Evolutionary conservation across 108 stramenopile species (phyloP).

Genomic region (Cyclotella choctawhatcheeana): DNA sequence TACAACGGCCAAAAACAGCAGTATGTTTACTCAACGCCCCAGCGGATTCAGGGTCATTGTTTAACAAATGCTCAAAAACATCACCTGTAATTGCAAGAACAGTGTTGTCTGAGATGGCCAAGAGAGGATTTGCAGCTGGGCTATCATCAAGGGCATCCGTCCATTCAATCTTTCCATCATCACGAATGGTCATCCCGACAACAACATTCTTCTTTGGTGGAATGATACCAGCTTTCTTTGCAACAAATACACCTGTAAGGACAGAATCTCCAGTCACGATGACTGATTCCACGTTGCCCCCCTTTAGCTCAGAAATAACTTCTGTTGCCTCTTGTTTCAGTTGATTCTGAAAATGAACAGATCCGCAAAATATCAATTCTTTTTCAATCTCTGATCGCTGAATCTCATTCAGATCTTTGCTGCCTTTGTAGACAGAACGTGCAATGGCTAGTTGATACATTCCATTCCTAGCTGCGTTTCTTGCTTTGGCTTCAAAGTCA

Average conservation of each 20-base stretch:
- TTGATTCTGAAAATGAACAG: conserved; percentile 65
- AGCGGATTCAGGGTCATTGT: conserved; percentile 40
- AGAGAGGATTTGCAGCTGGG: conserved; percentile 11
- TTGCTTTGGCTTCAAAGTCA: conserved; percentile 45
- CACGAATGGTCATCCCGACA: conserved; percentile 31
- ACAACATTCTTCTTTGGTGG: conserved; percentile 29
- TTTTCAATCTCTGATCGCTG: conserved; percentile 58
- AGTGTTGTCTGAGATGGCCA: conserved; percentile 13
- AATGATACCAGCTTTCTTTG: conserved; percentile 64
- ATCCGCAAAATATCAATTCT: conserved; percentile 52
- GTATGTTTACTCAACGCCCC: conserved; percentile 33
- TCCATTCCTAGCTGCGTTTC: conserved; percentile 49
- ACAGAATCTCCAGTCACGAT: conserved; percentile 73
- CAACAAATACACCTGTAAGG: conserved; percentile 64
- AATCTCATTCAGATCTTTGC: conserved; percentile 31
- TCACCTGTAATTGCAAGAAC: conserved; percentile 66
- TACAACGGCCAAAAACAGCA: conserved; percentile 67
- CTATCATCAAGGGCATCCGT: conserved; percentile 33
- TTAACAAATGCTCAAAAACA: conserved; percentile 49
- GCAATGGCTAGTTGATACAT: conserved; percentile 72
- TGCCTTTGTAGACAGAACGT: conserved; percentile 15
- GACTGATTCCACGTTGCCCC: conserved; percentile 53
- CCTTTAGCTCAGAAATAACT: conserved; percentile 54
- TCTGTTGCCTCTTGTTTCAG: conserved; percentile 57
- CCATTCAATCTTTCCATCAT: conserved; percentile 47